These are phyloP conservation scores for Aspergillus sclerotiicarbonarius DNA, from an alignment of 495 filamentous ascomycete species.

Conservation along the genomic window DNA sequence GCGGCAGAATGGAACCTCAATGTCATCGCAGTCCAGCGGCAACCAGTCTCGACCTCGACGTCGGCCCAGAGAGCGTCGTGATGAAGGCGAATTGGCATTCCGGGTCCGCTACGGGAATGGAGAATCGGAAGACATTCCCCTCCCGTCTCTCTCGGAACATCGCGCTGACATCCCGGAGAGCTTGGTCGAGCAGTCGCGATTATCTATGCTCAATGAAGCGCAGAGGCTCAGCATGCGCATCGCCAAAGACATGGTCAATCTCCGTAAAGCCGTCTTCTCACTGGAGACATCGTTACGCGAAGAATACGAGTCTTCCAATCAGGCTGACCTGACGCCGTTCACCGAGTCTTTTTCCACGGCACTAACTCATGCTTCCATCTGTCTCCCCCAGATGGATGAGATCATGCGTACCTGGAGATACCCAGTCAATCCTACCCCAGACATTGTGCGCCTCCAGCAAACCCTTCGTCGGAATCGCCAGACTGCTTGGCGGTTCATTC, in stretches of 20 bases:
- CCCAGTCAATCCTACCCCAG: slow-evolving; percentile 52
- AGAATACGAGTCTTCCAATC: slow-evolving; percentile 17
- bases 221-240: slow-evolving; percentile 54
- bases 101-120: slow-evolving; percentile 62
- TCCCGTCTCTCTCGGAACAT: slow-evolving; percentile 34
- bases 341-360: slow-evolving; percentile 44
- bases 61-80: slow-evolving; percentile 29
- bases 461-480: slow-evolving; percentile 57
- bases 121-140: slow-evolving; percentile 54
- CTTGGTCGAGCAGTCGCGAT: slow-evolving; percentile 39
- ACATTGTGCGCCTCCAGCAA: slow-evolving; percentile 55
- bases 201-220: slow-evolving; percentile 46
- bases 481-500: slow-evolving; percentile 61
- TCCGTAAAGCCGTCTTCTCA: slow-evolving; percentile 59
- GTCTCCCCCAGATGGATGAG: slow-evolving; percentile 55
- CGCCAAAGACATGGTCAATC: slow-evolving; percentile 53
- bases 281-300: slow-evolving; percentile 37
- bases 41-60: slow-evolving; percentile 43
- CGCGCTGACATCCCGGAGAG: slow-evolving; percentile 24
- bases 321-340: slow-evolving; percentile 32
- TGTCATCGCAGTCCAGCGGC: slow-evolving; percentile 43
- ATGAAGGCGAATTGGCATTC: slow-evolving; percentile 43
- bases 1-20: slow-evolving; percentile 46
- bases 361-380: slow-evolving; percentile 47
- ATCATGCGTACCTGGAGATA: slow-evolving; percentile 57